Evolutionary conservation across 768 basidiomycete species (phyloP).

Genomic region (Trametes meyenii): DNA sequence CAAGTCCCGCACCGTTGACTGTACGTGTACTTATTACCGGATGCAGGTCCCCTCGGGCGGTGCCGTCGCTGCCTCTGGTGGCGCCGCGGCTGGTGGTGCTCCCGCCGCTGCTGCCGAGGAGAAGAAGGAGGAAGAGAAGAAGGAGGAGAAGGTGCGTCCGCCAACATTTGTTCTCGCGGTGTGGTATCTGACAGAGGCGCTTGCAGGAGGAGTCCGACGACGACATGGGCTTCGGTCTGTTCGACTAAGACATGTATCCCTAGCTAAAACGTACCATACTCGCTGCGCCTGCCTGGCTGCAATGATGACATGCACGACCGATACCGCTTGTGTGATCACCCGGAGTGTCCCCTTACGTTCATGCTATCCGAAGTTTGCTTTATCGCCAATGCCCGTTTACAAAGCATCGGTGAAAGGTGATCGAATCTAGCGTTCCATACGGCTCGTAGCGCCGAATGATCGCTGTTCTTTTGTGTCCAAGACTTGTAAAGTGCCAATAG

Average conservation of each 20-base stretch:
- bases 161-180: not conserved
- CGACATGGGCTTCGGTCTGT: slow-evolving; percentile 99
- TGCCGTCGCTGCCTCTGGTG: slow-evolving; percentile 61
- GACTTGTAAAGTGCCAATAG: too few relatives aligned
- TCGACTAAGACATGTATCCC: slow-evolving; percentile 65
- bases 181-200: not conserved
- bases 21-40: not conserved
- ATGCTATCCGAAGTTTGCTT: too few relatives aligned
- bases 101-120: slow-evolving; percentile 68
- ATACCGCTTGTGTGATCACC: not conserved
- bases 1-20: not conserved
- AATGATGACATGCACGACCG: slow-evolving; percentile 24
- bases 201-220: slow-evolving; percentile 90
- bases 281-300: slow-evolving; percentile 7
- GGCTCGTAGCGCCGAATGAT: too few relatives aligned
- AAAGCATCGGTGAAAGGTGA: too few relatives aligned
- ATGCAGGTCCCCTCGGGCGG: slow-evolving; percentile 91
- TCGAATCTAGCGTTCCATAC: too few relatives aligned
- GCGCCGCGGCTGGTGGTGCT: slow-evolving; percentile 54
- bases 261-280: slow-evolving; percentile 20
- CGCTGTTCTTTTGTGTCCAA: too few relatives aligned
- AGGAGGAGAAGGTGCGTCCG: slow-evolving; percentile 76
- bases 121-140: slow-evolving; percentile 85
- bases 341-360: too few relatives aligned
- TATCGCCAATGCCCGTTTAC: too few relatives aligned